phyloP scores from a whole-genome alignment of 257 asterid genomes.

The Scutellaria minor region DNA sequence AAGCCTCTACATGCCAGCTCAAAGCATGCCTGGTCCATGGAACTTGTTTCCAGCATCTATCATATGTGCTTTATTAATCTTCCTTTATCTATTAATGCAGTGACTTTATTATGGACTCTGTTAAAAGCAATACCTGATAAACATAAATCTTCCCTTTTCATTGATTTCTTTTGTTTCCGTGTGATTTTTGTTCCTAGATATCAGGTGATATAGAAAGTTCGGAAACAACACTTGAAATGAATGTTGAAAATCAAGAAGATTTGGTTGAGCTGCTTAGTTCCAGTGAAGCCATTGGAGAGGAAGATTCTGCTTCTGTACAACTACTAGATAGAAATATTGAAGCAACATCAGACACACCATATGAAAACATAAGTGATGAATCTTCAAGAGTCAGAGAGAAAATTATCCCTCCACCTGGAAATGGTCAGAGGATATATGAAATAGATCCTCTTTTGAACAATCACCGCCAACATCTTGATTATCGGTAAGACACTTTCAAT shows the following conservation, averaged over 20 bases:
- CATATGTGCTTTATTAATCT: slow-evolving; percentile 2
- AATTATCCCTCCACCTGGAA: slow-evolving; percentile 81
- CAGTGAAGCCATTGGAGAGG: slow-evolving; percentile 38
- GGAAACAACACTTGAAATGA: slow-evolving; percentile 40
- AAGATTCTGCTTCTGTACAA: slow-evolving; percentile 41
- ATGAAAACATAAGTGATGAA: slow-evolving; percentile 56
- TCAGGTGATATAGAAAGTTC: slow-evolving; percentile 51
- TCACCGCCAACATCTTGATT: slow-evolving; percentile 77
- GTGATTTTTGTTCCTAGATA: slow-evolving; percentile 49
- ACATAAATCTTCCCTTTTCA: slow-evolving; percentile 22
- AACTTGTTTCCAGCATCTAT: slow-evolving; percentile 12
- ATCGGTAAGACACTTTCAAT: slow-evolving; percentile 57
- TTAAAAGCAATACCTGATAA: slow-evolving; percentile 20
- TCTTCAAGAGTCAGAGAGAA: slow-evolving; percentile 56
- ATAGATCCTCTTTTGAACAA: slow-evolving; percentile 81
- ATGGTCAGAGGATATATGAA: slow-evolving; percentile 84
- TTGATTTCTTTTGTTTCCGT: slow-evolving; percentile 33
- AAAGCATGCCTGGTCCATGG: slow-evolving; percentile 1
- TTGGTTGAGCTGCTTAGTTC: slow-evolving; percentile 36
- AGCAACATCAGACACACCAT: slow-evolving; percentile 39
- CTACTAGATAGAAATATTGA: slow-evolving; percentile 43
- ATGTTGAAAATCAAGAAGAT: slow-evolving; percentile 43
- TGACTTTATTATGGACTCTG: slow-evolving; percentile 3
- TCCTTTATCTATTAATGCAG: not conserved
- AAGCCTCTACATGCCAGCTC: not conserved